Evolutionary conservation across 495 filamentous ascomycete genomes (phyloP).

Genomic region (Tuber umbilicatum): DNA sequence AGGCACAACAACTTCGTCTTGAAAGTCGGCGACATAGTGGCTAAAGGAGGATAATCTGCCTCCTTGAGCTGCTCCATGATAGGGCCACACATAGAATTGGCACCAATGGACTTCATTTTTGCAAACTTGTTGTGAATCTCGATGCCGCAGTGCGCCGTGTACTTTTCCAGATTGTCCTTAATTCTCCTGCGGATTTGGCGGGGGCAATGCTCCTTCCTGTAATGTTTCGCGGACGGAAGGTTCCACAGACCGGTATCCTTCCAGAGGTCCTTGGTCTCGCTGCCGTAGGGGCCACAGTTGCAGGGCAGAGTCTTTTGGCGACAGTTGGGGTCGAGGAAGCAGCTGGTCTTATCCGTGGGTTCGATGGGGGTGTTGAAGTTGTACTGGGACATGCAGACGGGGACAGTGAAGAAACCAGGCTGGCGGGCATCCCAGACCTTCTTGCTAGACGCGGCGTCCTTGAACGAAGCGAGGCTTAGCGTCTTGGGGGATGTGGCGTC

Average conservation of each 20-base stretch:
- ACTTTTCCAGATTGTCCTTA: slow-evolving; percentile 27
- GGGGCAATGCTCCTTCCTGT: slow-evolving; percentile 19
- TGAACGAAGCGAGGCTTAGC: slow-evolving; percentile 7
- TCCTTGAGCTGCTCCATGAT: slow-evolving; percentile 13
- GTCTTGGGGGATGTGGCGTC: background rate
- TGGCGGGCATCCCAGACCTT: slow-evolving; percentile 21
- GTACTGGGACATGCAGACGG: slow-evolving; percentile 28
- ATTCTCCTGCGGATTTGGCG: slow-evolving; percentile 33
- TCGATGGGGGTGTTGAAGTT: slow-evolving; percentile 31
- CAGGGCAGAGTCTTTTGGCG: slow-evolving; percentile 34
- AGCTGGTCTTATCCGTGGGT: slow-evolving; percentile 20
- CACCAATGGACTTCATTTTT: slow-evolving; percentile 17
- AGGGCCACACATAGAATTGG: slow-evolving; percentile 11
- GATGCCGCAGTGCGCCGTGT: slow-evolving; percentile 32
- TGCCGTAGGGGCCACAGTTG: slow-evolving; percentile 26
- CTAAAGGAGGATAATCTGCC: slow-evolving; percentile 4
- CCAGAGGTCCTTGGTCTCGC: slow-evolving; percentile 24
- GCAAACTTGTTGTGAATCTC: slow-evolving; percentile 12
- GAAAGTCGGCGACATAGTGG: slow-evolving; percentile 13
- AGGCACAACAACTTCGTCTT: slow-evolving; percentile 17
- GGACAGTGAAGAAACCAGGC: slow-evolving; percentile 27
- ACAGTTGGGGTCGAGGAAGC: slow-evolving; percentile 22
- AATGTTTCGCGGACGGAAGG: slow-evolving; percentile 6
- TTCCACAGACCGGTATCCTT: slow-evolving; percentile 25
- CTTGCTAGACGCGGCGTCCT: slow-evolving; percentile 3